A percentile compares a stretch with the other conserved stretches of the same genome.
phyloP scores from a whole-genome alignment of 1,284 basidiomycete genomes.

The Puccinia horiana region DNA sequence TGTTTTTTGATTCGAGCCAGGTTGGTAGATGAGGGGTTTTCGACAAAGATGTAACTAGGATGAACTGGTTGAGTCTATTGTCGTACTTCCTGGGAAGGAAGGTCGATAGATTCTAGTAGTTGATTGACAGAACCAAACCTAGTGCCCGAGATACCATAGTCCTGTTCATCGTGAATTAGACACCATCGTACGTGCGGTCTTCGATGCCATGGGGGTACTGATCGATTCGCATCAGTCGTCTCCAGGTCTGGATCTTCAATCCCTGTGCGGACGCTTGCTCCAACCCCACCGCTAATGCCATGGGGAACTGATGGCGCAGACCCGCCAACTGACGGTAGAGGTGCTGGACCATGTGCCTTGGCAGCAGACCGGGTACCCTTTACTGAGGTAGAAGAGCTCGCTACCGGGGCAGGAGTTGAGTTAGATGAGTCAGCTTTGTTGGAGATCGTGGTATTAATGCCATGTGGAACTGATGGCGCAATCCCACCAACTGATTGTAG shows the following conservation, averaged over 20 bases:
- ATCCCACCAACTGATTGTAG: not conserved
- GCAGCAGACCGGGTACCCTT: not conserved
- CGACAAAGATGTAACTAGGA: constrained; percentile 24
- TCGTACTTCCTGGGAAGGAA: not conserved
- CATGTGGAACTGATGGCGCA: not conserved
- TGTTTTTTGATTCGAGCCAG: constrained; percentile 18
- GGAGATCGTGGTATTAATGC: not conserved
- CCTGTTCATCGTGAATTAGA: constrained; percentile 1
- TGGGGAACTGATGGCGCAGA: not conserved
- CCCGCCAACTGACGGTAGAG: not conserved
- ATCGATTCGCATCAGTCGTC: not conserved
- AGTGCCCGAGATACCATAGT: constrained; percentile 36
- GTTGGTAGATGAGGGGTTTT: constrained; percentile 6
- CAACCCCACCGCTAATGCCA: not conserved
- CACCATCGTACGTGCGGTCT: constrained; percentile 25
- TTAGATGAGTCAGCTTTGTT: not conserved
- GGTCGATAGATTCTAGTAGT: not conserved
- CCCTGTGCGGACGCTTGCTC: not conserved
- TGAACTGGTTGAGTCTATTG: not conserved
- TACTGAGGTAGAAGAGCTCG: not conserved
- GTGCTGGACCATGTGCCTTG: not conserved
- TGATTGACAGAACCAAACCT: constrained; percentile 1
- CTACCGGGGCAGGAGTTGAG: not conserved
- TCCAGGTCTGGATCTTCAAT: not conserved
- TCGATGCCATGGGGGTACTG: constrained; percentile 20